Evolutionary conservation across 2,329 filamentous ascomycete genomes (phyloP).

Genomic region (Exophiala mesophila): DNA sequence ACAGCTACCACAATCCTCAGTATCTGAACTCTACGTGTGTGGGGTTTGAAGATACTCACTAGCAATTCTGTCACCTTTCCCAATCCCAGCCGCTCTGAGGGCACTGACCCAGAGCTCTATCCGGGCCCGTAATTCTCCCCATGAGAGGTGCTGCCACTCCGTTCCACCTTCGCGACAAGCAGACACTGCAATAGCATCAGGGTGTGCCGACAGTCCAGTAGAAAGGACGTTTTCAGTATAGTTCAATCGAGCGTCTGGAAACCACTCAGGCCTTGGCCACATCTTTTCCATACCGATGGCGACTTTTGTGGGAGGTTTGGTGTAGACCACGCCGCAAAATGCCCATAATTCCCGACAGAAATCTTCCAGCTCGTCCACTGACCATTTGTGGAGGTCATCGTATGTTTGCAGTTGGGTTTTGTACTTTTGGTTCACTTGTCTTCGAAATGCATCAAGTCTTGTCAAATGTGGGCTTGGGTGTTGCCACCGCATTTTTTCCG

Average conservation of each 20-base stretch:
- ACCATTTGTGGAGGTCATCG: slow-evolving; percentile 3
- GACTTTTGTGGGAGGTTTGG: not conserved
- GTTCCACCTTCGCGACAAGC: slow-evolving; percentile 47
- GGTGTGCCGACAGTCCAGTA: slow-evolving; percentile 32
- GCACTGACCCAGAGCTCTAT: slow-evolving; percentile 59
- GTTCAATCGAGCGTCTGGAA: slow-evolving; percentile 66
- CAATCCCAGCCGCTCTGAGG: slow-evolving; percentile 60
- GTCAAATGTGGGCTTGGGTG: too few relatives aligned
- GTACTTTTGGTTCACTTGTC: not conserved
- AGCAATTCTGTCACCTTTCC: slow-evolving; percentile 65
- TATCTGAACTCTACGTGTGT: too few relatives aligned
- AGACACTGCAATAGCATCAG: slow-evolving; percentile 60
- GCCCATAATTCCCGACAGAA: not conserved
- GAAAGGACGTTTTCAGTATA: slow-evolving; percentile 74
- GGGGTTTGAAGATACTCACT: too few relatives aligned
- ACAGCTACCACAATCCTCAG: slow-evolving; percentile 72
- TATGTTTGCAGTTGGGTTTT: not conserved
- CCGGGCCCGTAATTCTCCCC: slow-evolving; percentile 58
- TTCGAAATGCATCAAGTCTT: too few relatives aligned
- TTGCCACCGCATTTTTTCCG: too few relatives aligned
- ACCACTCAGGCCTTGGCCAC: slow-evolving; percentile 33
- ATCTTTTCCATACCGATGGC: too few relatives aligned
- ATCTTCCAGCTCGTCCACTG: not conserved
- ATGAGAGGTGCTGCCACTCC: slow-evolving; percentile 51
- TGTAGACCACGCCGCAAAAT: not conserved